These are phyloP conservation scores for Holtermannia corniformis DNA, from an alignment of 768 basidiomycete species.

Conservation along the genomic window DNA sequence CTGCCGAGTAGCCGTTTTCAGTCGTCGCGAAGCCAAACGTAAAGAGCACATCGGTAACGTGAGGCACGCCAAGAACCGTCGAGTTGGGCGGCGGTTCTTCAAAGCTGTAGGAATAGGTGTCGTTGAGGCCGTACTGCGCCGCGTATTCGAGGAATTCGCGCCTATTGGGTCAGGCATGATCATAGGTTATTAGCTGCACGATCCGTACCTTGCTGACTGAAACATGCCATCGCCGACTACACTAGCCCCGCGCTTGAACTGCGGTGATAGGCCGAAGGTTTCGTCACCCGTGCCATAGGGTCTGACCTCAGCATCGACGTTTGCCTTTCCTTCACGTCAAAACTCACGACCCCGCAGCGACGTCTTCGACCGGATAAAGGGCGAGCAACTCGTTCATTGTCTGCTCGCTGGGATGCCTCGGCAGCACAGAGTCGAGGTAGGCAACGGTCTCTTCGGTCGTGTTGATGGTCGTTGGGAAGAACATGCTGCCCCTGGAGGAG, in stretches of 20 bases:
- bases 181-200: too few relatives aligned
- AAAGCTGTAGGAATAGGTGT: neutral
- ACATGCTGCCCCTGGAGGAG: constrained; percentile 33
- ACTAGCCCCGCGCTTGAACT: neutral
- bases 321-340: too few relatives aligned
- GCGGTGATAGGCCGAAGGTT: constrained; percentile 28
- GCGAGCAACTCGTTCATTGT: constrained; percentile 8
- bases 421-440: constrained; percentile 15
- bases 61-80: neutral
- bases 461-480: constrained; percentile 21
- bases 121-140: neutral
- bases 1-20: neutral
- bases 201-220: too few relatives aligned
- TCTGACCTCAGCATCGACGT: constrained; percentile 4
- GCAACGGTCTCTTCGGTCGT: constrained; percentile 5
- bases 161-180: too few relatives aligned
- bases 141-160: neutral
- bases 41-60: neutral
- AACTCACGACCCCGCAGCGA: constrained; percentile 18
- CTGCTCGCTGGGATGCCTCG: constrained; percentile 6
- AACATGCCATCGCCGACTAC: neutral
- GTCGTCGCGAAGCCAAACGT: neutral
- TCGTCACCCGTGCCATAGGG: constrained; percentile 35
- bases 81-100: neutral
- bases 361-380: constrained; percentile 18